Evolutionary conservation across 805 yeast species (phyloP).

Genomic region (Ogataea trehaloabstinens): DNA sequence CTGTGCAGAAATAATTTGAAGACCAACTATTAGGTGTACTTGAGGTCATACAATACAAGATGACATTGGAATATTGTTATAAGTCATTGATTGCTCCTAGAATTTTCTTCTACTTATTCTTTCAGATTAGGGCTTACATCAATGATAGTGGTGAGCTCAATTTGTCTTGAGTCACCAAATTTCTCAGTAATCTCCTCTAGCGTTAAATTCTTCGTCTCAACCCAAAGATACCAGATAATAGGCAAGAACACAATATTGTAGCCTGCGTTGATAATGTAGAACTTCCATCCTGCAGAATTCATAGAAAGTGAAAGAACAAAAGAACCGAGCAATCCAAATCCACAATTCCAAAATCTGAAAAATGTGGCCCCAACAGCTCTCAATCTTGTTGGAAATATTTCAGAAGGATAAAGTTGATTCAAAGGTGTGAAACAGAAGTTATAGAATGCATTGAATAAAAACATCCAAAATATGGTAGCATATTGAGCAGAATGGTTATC

Average conservation of each 20-base stretch:
- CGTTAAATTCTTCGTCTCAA: slow-evolving; percentile 38
- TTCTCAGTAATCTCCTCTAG: slow-evolving; percentile 39
- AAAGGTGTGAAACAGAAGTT: slow-evolving; percentile 44
- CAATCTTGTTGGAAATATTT: slow-evolving; percentile 32
- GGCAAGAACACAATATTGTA: slow-evolving; percentile 27
- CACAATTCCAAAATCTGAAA: slow-evolving; percentile 9
- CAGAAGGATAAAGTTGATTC: slow-evolving; percentile 46
- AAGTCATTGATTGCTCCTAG: too few species aligned
- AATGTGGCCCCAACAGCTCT: slow-evolving; percentile 23
- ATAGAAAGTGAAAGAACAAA: slow-evolving; percentile 35
- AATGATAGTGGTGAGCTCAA: too few species aligned
- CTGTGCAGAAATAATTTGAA: too few species aligned
- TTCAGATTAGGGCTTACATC: too few species aligned
- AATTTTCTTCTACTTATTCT: too few species aligned
- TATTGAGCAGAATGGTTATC: slow-evolving; percentile 2
- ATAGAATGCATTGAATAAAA: slow-evolving; percentile 44
- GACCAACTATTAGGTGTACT: too few species aligned
- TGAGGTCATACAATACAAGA: too few species aligned
- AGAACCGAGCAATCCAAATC: slow-evolving; percentile 30
- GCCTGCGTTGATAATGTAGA: slow-evolving; percentile 23
- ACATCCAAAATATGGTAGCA: too few species aligned
- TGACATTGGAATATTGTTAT: too few species aligned
- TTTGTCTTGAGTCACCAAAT: too few species aligned
- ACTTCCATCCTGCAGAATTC: slow-evolving; percentile 37
- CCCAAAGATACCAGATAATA: slow-evolving; percentile 15